These are phyloP conservation scores for Rhododendron simsii DNA, from an alignment of 148 eudicot genomes.

Conservation along the genomic window DNA sequence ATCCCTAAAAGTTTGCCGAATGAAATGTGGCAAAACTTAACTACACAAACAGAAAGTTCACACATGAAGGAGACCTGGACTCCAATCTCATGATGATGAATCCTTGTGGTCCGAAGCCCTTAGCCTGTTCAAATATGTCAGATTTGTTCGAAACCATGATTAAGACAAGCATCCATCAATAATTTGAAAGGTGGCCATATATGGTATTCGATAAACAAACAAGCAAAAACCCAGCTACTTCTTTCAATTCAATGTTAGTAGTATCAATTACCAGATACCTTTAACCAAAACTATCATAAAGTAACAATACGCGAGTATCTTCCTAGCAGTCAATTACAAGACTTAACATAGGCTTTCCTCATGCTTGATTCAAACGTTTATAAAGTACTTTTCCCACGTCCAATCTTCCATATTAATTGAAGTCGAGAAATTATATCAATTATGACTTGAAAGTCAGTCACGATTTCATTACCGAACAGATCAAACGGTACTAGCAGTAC, in stretches of 20 bases:
- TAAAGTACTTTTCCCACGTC: neutral
- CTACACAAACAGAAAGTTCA: neutral
- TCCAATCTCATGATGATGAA: neutral
- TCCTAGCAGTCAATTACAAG: neutral
- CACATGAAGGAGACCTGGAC: neutral
- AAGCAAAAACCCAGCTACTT: neutral
- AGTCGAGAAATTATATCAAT: neutral
- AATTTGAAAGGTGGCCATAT: neutral
- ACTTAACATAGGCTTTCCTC: neutral
- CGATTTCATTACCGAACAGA: neutral
- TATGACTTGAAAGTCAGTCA: neutral
- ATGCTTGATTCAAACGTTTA: neutral
- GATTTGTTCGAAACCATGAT: neutral
- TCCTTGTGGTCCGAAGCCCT: neutral
- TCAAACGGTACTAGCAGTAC: neutral
- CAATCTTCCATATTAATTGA: neutral
- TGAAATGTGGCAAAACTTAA: neutral
- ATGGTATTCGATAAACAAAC: neutral
- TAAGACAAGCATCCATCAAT: neutral
- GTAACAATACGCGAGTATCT: neutral
- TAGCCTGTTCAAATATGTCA: neutral
- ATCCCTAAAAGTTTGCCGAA: neutral
- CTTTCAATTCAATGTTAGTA: neutral
- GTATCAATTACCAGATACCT: neutral
- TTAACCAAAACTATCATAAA: neutral